Evolutionary conservation across 108 stramenopile species (phyloP), one percentile per base, ranked within the genome.

Genomic region (Cyclotella distinguenda): DNA sequence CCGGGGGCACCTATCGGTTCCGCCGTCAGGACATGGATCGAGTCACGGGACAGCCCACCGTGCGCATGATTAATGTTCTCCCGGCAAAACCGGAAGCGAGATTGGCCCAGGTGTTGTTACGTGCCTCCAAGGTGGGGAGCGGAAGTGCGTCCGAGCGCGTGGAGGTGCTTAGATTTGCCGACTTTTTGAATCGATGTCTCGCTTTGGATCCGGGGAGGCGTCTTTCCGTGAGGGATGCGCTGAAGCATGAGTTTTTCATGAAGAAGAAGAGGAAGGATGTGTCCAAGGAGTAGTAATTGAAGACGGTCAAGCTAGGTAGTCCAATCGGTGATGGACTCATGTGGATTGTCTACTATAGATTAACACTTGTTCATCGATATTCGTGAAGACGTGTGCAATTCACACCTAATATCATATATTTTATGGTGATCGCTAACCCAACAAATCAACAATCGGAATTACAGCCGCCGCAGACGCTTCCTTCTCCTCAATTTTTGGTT

Each of bases 121-220:
- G 70, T 21, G 63, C 96, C 5, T 66, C 95, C 12, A 85, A 85
- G 40, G 89, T 85, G 49, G 85, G 83, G 30, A 86, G 90, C 3
- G 63, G 63, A 64, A 64, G 48, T 59, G 72, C 81, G 9, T 88
- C 84, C 12, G 98, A 97, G 30, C 78, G 86, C 47, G 75, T 82
- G 6, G 64, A 81, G 9, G 95, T 97, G 6, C 35, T 86, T 15
- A 70, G 79, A 47, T 88, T 99, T 52, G 85, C 86, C 0, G 91
- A 97, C 69, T 80, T 99, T 21, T 66, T 97, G 31, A 80, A 82
- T 34, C 86, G 86, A 51, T 90, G 92, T 71, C 68, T 97, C n/a
- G 77, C 79, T 1, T 61, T 99, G 42, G 96, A 99, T 70, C 94
- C 95, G 4, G 70, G 79, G 31, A 74, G 82, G 62, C 91, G 96